These are phyloP conservation scores for Tetrapisispora phaffii DNA, from an alignment of 805 yeast species.

Conservation along the genomic window DNA sequence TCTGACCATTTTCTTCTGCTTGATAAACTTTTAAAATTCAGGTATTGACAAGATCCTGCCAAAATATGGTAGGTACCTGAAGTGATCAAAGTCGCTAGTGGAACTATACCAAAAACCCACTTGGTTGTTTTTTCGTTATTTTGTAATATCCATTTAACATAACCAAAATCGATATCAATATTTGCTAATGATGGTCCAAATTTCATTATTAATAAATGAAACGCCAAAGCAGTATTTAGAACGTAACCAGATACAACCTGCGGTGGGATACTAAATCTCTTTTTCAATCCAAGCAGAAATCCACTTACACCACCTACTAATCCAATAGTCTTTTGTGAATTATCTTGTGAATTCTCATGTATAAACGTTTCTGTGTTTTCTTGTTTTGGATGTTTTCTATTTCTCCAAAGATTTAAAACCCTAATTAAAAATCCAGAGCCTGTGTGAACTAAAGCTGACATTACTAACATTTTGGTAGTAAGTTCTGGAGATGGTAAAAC, in stretches of 20 bases:
- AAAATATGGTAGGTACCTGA: constrained; percentile 19
- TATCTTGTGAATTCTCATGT: background rate
- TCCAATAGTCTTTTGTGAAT: constrained; percentile 16
- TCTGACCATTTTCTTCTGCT: constrained; percentile 14
- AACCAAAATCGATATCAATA: constrained; percentile 15
- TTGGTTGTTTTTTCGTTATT: constrained; percentile 11
- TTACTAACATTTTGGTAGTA: constrained; percentile 11
- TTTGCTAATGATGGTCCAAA: constrained; percentile 6
- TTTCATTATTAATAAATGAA: constrained; percentile 17
- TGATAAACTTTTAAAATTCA: constrained; percentile 9
- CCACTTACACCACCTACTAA: constrained; percentile 21
- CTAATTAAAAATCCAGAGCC: background rate
- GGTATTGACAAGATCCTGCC: constrained; percentile 18
- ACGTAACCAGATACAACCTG: constrained; percentile 18
- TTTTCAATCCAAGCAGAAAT: constrained; percentile 16
- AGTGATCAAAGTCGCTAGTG: constrained; percentile 13
- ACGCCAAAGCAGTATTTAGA: constrained; percentile 12
- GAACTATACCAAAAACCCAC: constrained; percentile 17
- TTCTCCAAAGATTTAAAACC: background rate
- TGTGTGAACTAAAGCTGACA: background rate
- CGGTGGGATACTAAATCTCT: constrained; percentile 13
- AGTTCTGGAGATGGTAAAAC: constrained; percentile 11
- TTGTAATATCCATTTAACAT: constrained; percentile 18
- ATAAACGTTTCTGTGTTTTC: background rate
- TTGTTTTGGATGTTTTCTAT: background rate